Evolutionary conservation across 352 stramenopile species (phyloP).

Genomic region (Phytophthora crassamura): DNA sequence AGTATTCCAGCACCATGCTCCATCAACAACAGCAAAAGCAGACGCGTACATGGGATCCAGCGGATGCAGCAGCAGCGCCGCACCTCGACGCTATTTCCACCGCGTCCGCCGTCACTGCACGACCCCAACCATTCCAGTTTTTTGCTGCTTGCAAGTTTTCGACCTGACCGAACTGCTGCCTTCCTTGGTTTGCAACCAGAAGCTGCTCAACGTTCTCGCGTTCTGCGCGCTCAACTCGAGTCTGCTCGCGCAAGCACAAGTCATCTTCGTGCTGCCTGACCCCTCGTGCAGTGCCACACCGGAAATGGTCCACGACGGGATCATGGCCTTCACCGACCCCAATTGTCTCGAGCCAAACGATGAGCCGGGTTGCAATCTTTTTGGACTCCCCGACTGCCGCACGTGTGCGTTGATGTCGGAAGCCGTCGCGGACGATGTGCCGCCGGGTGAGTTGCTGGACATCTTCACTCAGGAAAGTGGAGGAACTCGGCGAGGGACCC

Average conservation of each 20-base stretch:
- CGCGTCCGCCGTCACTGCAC: too few species aligned
- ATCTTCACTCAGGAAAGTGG: constrained; percentile 12
- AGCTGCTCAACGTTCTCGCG: constrained; percentile 10
- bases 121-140: too few species aligned
- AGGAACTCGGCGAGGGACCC: background rate
- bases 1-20: too few species aligned
- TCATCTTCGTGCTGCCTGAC: constrained; percentile 6
- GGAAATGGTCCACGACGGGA: constrained; percentile 11
- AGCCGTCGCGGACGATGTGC: constrained; percentile 1
- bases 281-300: constrained; percentile 10
- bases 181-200: constrained; percentile 1
- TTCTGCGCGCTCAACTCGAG: constrained; percentile 9
- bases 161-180: background rate
- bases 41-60: too few species aligned
- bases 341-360: constrained; percentile 3
- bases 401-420: constrained; percentile 14
- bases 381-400: constrained; percentile 14
- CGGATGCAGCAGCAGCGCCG: too few species aligned
- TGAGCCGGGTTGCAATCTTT: constrained; percentile 22
- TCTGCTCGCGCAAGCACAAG: background rate
- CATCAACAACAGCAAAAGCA: too few species aligned
- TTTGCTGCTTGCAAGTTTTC: background rate
- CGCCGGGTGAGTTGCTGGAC: constrained; percentile 8
- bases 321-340: constrained; percentile 17
- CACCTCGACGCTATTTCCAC: too few species aligned